Conservation (phyloP, 1,139 yeast genomes). For the Taphrina pruni region DNA sequence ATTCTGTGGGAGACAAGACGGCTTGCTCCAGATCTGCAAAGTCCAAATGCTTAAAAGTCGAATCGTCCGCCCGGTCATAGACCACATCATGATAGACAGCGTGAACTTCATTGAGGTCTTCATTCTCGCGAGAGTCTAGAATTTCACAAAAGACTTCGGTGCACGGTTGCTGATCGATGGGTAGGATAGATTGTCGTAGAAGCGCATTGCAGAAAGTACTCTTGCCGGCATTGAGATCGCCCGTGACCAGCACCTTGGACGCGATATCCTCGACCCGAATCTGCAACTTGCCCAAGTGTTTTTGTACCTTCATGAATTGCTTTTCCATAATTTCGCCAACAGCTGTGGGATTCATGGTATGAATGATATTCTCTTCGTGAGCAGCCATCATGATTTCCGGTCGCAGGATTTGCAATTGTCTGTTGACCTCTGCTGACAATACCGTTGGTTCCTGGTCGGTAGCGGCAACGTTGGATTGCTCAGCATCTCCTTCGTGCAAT, state of each 20-base stretch:
- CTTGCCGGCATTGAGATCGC: slow-evolving; percentile 96
- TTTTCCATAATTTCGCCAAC: slow-evolving; percentile 37
- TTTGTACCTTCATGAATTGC: slow-evolving; percentile 33
- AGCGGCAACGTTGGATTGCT: background rate
- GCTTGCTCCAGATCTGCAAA: slow-evolving; percentile 73
- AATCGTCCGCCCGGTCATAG: slow-evolving; percentile 66
- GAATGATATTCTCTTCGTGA: slow-evolving; percentile 36
- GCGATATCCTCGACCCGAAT: slow-evolving; percentile 90
- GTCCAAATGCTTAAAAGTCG: slow-evolving; percentile 66
- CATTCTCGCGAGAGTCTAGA: slow-evolving; percentile 78
- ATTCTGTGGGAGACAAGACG: slow-evolving; percentile 68
- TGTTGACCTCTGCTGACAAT: slow-evolving; percentile 11
- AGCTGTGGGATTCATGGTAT: slow-evolving; percentile 38
- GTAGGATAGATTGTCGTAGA: slow-evolving; percentile 74
- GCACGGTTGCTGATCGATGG: slow-evolving; percentile 98
- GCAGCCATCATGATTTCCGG: slow-evolving; percentile 38
- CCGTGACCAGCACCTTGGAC: slow-evolving; percentile 93
- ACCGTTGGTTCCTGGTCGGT: background rate
- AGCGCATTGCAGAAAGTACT: slow-evolving; percentile 94
- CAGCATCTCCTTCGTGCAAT: background rate
- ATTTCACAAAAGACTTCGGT: slow-evolving; percentile 97
- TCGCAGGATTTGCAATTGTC: slow-evolving; percentile 27
- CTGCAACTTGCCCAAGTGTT: slow-evolving; percentile 73
- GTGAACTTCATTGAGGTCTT: slow-evolving; percentile 84
- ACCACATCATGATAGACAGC: slow-evolving; percentile 73